Percentiles rank a stretch among this genome's conserved stretches.
Evolutionary conservation across 176 grass and related monocot species (phyloP).

Genomic region (Lolium perenne): DNA sequence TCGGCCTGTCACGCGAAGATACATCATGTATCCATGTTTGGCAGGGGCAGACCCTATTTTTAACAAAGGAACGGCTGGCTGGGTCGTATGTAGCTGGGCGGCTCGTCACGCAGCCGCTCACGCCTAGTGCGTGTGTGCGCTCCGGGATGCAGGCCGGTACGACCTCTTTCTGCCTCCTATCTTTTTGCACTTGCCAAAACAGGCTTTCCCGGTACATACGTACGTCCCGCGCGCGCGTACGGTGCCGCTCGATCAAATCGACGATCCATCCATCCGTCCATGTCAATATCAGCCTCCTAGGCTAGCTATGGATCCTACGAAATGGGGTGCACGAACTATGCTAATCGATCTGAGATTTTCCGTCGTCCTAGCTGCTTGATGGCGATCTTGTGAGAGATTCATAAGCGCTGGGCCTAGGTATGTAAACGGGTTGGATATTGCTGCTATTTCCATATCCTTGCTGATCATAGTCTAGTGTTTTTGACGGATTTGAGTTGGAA

Average conservation of each 20-base stretch:
- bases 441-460: too few species aligned
- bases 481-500: too few species aligned
- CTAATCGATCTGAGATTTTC: neutral
- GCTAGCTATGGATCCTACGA: neutral
- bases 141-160: conserved; percentile 12
- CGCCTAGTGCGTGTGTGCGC: conserved; percentile 17
- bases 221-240: neutral
- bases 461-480: too few species aligned
- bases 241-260: neutral
- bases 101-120: neutral
- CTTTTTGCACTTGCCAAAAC: conserved; percentile 43
- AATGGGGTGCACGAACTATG: neutral
- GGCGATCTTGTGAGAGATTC: too few species aligned
- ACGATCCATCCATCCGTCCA: neutral
- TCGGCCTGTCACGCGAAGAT: conserved; percentile 11
- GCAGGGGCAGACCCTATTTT: conserved; percentile 25
- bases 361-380: neutral
- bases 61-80: neutral
- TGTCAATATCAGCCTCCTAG: conserved; percentile 4
- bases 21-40: neutral
- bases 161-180: conserved; percentile 40
- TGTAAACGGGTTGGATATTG: too few species aligned
- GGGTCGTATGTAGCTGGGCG: neutral
- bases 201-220: neutral
- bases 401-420: too few species aligned